Evolutionary conservation across 2,329 filamentous ascomycete genomes (phyloP).

Genomic region (Penicillium brevicompactum): DNA sequence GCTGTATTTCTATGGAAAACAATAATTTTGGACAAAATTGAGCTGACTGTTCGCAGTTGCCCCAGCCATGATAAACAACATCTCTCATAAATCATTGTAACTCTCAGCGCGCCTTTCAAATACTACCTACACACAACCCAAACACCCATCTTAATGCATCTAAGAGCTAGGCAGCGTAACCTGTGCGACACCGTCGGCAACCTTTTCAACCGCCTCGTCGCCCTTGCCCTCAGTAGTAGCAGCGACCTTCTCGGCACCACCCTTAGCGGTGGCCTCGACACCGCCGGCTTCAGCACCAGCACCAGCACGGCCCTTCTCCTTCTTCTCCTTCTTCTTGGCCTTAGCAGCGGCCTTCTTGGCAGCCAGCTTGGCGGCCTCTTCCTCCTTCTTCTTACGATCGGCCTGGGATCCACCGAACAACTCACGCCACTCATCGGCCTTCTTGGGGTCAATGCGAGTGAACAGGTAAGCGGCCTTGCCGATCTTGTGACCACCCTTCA

Average conservation of each 20-base stretch:
- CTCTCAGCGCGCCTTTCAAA: constrained; percentile 4
- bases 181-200: constrained; percentile 45
- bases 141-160: neutral
- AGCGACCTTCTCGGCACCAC: constrained; percentile 31
- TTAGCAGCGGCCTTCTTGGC: constrained; percentile 43
- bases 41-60: constrained; percentile 6
- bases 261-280: constrained; percentile 42
- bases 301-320: constrained; percentile 35
- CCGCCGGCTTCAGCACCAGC: constrained; percentile 25
- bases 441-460: constrained; percentile 77
- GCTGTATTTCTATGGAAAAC: neutral
- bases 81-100: constrained; percentile 7
- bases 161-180: constrained; percentile 46
- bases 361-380: constrained; percentile 43
- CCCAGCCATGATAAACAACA: constrained; percentile 5
- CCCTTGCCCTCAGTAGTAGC: constrained; percentile 25
- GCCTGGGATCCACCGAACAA: constrained; percentile 69
- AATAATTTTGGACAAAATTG: constrained; percentile 2
- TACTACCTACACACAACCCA: neutral
- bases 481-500: constrained; percentile 76
- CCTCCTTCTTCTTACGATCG: constrained; percentile 70
- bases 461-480: constrained; percentile 81
- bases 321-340: constrained; percentile 37
- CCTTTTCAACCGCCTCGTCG: constrained; percentile 42
- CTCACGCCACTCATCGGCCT: constrained; percentile 80